Conservation (phyloP, 805 yeast species). For the Barnettozyma sucrosica region DNA sequence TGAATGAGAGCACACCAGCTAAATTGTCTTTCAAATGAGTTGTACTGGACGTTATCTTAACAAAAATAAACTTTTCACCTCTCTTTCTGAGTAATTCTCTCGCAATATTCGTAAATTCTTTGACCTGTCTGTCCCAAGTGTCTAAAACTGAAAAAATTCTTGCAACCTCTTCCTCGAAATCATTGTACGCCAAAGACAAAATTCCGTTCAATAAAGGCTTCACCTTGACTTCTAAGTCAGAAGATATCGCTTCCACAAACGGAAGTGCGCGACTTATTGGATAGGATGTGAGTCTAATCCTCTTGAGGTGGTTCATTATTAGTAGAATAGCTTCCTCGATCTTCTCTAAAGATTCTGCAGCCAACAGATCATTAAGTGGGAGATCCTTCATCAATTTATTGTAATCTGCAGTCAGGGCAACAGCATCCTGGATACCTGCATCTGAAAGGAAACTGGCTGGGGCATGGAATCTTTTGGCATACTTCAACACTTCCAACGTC, state of each 20-base stretch:
- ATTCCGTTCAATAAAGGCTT: constrained; percentile 36
- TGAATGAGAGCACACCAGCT: constrained; percentile 37
- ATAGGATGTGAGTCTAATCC: constrained; percentile 51
- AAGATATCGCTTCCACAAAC: constrained; percentile 59
- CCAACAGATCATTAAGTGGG: constrained; percentile 54
- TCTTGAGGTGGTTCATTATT: constrained; percentile 59
- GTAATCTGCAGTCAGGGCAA: constrained; percentile 45
- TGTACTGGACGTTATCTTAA: constrained; percentile 49
- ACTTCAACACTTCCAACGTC: constrained; percentile 55
- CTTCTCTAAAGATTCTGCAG: constrained; percentile 39
- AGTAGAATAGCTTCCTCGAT: constrained; percentile 40
- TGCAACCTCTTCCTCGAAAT: constrained; percentile 32
- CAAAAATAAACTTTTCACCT: constrained; percentile 61
- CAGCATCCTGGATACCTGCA: constrained; percentile 55
- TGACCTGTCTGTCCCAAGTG: constrained; percentile 54
- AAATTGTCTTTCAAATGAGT: constrained; percentile 37
- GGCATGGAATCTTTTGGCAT: constrained; percentile 75
- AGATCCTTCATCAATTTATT: constrained; percentile 62
- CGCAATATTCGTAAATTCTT: constrained; percentile 58
- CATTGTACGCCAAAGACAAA: constrained; percentile 36
- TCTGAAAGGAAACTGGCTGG: constrained; percentile 69
- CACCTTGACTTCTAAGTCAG: constrained; percentile 46
- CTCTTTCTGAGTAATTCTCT: constrained; percentile 74
- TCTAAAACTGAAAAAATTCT: constrained; percentile 33
- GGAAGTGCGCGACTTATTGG: constrained; percentile 60